Percentiles rank a stretch among this genome's conserved stretches.
Conservation (phyloP, 2,329 filamentous ascomycete species). For the Calonectria crousiana region DNA sequence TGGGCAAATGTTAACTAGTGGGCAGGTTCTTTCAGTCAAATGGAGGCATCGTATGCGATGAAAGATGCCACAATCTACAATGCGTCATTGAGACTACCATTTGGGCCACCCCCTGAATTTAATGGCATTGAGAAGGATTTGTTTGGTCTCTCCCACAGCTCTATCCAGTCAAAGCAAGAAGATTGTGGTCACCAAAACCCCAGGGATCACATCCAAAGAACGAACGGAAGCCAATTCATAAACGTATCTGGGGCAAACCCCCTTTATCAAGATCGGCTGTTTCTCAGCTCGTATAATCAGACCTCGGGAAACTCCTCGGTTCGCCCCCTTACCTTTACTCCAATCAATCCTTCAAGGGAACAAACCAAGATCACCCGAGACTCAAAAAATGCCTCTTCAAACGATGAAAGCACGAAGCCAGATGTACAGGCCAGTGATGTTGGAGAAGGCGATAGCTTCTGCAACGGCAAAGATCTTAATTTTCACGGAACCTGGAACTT, state of each 20-base stretch:
- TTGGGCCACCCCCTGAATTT: slow-evolving; percentile 40
- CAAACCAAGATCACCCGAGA: slow-evolving; percentile 32
- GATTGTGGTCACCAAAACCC: slow-evolving; percentile 36
- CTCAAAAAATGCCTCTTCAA: slow-evolving; percentile 12
- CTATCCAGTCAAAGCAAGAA: slow-evolving; percentile 46
- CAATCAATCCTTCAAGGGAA: slow-evolving; percentile 44
- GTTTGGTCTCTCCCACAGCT: slow-evolving; percentile 41
- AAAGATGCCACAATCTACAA: slow-evolving; percentile 49
- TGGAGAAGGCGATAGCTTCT: slow-evolving; percentile 32
- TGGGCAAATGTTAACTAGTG: slow-evolving; percentile 24
- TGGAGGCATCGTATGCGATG: slow-evolving; percentile 45
- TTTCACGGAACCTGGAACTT: slow-evolving; percentile 43
- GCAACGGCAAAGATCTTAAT: slow-evolving; percentile 41
- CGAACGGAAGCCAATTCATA: slow-evolving; percentile 42
- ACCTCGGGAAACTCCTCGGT: slow-evolving; percentile 35
- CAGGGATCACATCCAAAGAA: slow-evolving; percentile 35
- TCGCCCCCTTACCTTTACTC: slow-evolving; percentile 46
- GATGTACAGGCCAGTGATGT: slow-evolving; percentile 44
- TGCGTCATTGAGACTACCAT: slow-evolving; percentile 45
- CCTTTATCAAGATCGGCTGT: slow-evolving; percentile 47
- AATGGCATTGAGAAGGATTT: slow-evolving; percentile 41
- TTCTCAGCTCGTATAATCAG: slow-evolving; percentile 44
- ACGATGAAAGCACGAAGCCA: slow-evolving; percentile 37
- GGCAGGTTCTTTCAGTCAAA: slow-evolving; percentile 43
- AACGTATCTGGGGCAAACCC: slow-evolving; percentile 48